phyloP scores from a whole-genome alignment of 768 basidiomycete species.

The Wakefieldia striispora region DNA sequence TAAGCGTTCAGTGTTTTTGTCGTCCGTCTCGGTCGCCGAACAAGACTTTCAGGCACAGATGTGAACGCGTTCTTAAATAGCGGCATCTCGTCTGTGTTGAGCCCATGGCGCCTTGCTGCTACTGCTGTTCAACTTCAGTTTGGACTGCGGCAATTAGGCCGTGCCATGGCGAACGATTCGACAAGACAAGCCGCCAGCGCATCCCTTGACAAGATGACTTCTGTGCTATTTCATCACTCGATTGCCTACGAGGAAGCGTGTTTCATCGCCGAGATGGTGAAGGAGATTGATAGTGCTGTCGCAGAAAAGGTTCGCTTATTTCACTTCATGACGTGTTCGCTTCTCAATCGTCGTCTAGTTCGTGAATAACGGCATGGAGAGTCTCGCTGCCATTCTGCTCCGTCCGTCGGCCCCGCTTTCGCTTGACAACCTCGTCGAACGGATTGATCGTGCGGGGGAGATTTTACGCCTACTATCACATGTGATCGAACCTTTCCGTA shows the following conservation, averaged over 20 bases:
- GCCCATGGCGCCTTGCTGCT: constrained; percentile 81
- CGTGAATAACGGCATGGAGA: constrained; percentile 69
- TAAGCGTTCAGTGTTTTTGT: constrained; percentile 26
- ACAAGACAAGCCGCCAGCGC: constrained; percentile 51
- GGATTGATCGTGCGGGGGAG: constrained; percentile 59
- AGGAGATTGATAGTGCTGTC: constrained; percentile 62
- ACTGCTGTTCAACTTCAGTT: constrained; percentile 80
- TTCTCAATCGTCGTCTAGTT: constrained; percentile 43
- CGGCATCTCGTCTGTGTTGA: constrained; percentile 65
- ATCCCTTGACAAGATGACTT: constrained; percentile 63
- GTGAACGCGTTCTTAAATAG: constrained; percentile 52
- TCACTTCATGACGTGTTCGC: not conserved
- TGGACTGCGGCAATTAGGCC: constrained; percentile 69
- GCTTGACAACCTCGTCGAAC: constrained; percentile 33
- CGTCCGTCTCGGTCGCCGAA: not conserved
- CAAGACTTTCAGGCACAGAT: constrained; percentile 32
- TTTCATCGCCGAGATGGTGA: constrained; percentile 80
- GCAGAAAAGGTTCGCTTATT: constrained; percentile 55
- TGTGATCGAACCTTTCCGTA: constrained; percentile 63
- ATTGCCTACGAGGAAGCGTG: constrained; percentile 79
- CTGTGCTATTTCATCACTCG: constrained; percentile 67
- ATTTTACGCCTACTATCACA: constrained; percentile 67
- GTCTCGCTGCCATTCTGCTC: constrained; percentile 55
- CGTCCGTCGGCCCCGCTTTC: constrained; percentile 28
- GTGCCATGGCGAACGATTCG: constrained; percentile 58